Evolutionary conservation across 225 moss, liverwort and hornwort genomes (phyloP).

Genomic region (Straminergon stramineum): DNA sequence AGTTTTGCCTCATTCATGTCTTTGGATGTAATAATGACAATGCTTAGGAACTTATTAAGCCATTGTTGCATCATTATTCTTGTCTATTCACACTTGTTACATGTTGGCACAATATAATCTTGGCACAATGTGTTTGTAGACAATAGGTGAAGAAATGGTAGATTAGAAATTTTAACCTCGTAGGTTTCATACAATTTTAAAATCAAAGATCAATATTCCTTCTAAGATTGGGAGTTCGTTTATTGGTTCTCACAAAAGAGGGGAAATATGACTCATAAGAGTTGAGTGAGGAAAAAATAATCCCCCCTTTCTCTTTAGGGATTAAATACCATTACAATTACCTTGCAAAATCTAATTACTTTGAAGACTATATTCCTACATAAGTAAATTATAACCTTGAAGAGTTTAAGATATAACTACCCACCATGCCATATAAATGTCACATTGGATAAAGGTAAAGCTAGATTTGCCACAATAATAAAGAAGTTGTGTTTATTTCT

Average conservation of each 20-base stretch:
- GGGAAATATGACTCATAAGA: fast-evolving
- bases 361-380: background rate
- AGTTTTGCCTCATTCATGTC: background rate
- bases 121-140: background rate
- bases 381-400: background rate
- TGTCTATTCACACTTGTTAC: background rate
- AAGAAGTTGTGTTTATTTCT: background rate
- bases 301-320: fast-evolving
- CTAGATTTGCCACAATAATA: background rate
- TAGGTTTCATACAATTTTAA: background rate
- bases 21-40: background rate
- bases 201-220: background rate
- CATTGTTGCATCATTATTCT: background rate
- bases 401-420: background rate
- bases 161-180: background rate
- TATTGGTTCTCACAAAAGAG: background rate
- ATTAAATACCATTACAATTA: fast-evolving
- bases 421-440: background rate
- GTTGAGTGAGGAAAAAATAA: background rate
- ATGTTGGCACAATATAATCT: background rate
- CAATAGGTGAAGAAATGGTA: background rate
- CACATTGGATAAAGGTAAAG: background rate
- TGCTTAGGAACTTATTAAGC: background rate
- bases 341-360: background rate
- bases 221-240: background rate